Percentiles rank a stretch among this genome's conserved stretches.
Conservation (phyloP, 805 yeast genomes). For the Kregervanrija fluxuum region DNA sequence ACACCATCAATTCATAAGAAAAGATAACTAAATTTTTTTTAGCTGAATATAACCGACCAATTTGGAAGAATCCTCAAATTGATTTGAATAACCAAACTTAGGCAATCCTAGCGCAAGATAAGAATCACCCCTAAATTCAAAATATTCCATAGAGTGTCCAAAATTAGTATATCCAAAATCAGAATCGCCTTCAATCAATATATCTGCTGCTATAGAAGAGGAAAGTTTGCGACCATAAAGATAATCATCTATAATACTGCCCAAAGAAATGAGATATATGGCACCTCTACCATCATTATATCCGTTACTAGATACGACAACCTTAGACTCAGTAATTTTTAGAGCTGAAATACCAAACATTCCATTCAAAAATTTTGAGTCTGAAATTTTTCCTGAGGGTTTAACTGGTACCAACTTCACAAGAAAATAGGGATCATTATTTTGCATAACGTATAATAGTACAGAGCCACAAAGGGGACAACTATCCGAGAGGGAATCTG, state of each 20-base stretch:
- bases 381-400: neutral
- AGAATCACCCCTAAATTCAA: conserved; percentile 10
- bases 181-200: conserved; percentile 16
- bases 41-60: conserved; percentile 1
- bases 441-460: conserved; percentile 18
- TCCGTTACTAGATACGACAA: conserved; percentile 32
- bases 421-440: conserved; percentile 3
- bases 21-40: neutral
- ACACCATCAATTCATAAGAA: neutral
- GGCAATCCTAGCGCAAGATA: conserved; percentile 33
- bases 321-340: conserved; percentile 8
- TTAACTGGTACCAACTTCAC: conserved; percentile 13
- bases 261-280: conserved; percentile 34
- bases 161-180: conserved; percentile 35
- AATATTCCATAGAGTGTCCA: conserved; percentile 32
- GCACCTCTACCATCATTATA: conserved; percentile 35
- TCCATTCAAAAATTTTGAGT: conserved; percentile 3
- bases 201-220: conserved; percentile 5
- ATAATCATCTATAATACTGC: conserved; percentile 4
- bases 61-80: neutral
- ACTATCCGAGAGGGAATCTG: conserved; percentile 17
- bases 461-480: conserved; percentile 37
- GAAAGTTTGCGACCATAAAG: neutral
- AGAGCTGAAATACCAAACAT: conserved; percentile 17
- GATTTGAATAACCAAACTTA: conserved; percentile 16